Evolutionary conservation across 1,284 basidiomycete species (phyloP), one percentile per base, ranked within the genome.

Genomic region (Grifola frondosa): DNA sequence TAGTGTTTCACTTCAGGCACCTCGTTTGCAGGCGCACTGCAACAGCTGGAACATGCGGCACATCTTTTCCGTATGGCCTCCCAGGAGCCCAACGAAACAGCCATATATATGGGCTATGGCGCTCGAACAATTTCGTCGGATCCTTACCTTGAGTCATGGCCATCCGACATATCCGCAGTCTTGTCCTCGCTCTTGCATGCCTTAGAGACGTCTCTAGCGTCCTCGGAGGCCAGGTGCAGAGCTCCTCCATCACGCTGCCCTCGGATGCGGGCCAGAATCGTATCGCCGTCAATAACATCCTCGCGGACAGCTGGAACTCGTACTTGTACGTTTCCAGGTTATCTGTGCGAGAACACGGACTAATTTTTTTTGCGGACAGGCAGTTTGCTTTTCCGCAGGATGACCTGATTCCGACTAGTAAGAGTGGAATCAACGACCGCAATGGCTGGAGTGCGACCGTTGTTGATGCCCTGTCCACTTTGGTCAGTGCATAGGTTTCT

Each of bases 381-480:
- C 49, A 73, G 36, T 73, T 75, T 49, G 83, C 84, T 0, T 83
- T 73, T 58, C 77, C 79, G 3, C 80, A 84, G 52, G 84, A 87
- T 43, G 77, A 84, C 43, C 61, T 87, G 17, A 64, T 66, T 6
- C 84, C 81, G 0, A 51, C 81, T 6, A 71, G 66, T 15, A 51
- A 71, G 55, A 64, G 70, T 3, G 79, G 70, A 48, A 61, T 58
- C 6, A 81, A 88, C 53, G 68, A 62, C 28, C 74, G 75, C 15
- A 82, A 84, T 58, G 84, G 84, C 11, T 88, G 83, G 82, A 83
- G 82, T 20, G 83, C 84, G 15, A 68, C 77, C 11, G 79, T 86
- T 32, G 71, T 78, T 11, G 84, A 88, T 54, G 78, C 75, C 0
- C 64, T 88, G 68, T 62, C 65, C 31, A 86, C 85, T 0, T 75